Base-by-base conservation (phyloP, 2,329 filamentous ascomycete species). In the Pezicula radicicola region DNA sequence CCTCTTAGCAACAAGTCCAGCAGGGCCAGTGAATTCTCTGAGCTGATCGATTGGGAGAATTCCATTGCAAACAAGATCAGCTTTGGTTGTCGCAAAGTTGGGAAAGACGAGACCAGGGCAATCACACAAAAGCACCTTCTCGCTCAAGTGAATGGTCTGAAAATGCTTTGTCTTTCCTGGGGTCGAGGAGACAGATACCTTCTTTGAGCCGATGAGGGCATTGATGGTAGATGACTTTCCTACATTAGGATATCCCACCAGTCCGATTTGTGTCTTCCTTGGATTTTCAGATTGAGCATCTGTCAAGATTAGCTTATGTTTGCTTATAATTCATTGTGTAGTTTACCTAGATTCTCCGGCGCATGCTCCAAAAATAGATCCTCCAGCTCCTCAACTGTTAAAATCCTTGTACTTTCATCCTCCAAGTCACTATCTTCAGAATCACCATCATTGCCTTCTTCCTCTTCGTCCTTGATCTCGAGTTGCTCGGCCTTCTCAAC, bases 141-240 rank as follows among this genome's bases (percentile, higher is more conserved):
- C 88, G 53, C 89, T 94, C 30, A 99, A 83, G 68, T 97, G 92
- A 53, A 99, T 94, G 1, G 94, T 99, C 71, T 99, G 94, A 75
- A 99, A 99, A 66, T 99, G 94, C 76, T 99, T 99, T 13, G 94
- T 99, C 75, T 99, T 99, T 68, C 94, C 94, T 4, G 94, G 94
- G 1, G 94, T 99, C 13, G 93, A 88, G 15, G 94, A 99, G 37
- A 99, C 95, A 0, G 93, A 97, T 6, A 99, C 94, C 74, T 97
- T 99, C 76, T 97, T 99, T 50, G 94, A 87, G 47, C 95, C 95
- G 53, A 97, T 92, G n/a, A 99, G 81, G 40, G 94, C 93, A 75
- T 99, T 99, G 79, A 99, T 99, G 15, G 94, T 99, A 46, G 92
- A 97, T 1, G 95, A 99, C 75, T 99, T 99, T 73, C 94, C 94